Conservation (phyloP, 1,284 basidiomycete genomes). For the Melampsora americana region DNA sequence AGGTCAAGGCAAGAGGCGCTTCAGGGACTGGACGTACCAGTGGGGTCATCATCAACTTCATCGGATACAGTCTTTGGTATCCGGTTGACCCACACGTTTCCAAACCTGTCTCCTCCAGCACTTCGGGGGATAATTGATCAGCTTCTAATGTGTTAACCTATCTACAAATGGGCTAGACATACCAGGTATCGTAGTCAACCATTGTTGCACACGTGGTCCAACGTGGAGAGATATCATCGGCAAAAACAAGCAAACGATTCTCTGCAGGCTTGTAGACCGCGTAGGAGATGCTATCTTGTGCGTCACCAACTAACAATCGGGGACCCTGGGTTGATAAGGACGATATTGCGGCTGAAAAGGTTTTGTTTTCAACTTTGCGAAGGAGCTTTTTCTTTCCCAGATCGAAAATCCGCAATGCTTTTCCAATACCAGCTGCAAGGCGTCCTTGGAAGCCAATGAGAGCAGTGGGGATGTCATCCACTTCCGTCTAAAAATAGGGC, state of each 20-base stretch:
- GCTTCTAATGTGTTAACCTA: background rate
- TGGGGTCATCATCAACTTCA: conserved; percentile 94
- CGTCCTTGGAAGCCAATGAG: conserved; percentile 88
- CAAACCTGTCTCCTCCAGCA: conserved; percentile 88
- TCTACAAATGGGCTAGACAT: background rate
- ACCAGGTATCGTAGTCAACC: conserved; percentile 94
- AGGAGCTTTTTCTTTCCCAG: conserved; percentile 97
- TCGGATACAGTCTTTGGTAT: conserved; percentile 78
- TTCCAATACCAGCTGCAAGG: conserved; percentile 85
- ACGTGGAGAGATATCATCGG: conserved; percentile 86
- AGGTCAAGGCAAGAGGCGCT: background rate
- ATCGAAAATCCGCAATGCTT: conserved; percentile 86
- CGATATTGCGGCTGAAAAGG: conserved; percentile 78
- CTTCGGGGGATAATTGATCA: conserved; percentile 10
- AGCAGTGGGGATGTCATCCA: conserved; percentile 86
- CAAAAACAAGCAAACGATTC: conserved; percentile 88
- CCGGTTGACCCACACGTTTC: conserved; percentile 91
- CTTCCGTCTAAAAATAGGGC: conserved; percentile 68
- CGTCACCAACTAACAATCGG: conserved; percentile 89
- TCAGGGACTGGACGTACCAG: conserved; percentile 60
- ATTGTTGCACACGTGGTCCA: conserved; percentile 84
- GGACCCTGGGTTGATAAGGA: conserved; percentile 88
- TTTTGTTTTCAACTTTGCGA: conserved; percentile 93
- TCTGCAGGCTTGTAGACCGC: conserved; percentile 91
- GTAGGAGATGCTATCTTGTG: conserved; percentile 90